Percentiles rank a stretch among this genome's conserved stretches.
Conservation (phyloP, 1,284 basidiomycete genomes). For the Ceratobasidium sp. region DNA sequence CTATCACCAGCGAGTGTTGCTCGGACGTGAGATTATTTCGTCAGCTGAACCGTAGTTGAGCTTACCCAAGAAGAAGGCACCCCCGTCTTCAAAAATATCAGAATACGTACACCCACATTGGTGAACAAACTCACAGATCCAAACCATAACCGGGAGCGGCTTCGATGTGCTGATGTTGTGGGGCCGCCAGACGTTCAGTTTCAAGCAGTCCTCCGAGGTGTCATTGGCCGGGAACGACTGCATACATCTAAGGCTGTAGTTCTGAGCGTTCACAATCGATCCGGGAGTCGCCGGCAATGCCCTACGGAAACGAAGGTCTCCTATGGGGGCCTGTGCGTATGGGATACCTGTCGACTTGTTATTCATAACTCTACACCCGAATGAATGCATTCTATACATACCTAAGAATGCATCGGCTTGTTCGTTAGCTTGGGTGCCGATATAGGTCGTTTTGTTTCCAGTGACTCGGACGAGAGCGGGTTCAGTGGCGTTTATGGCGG, state of each 20-base stretch:
- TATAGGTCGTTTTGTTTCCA: no score
- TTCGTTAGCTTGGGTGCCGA: no score
- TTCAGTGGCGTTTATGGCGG: no score
- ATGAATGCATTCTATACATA: no score
- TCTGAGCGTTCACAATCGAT: conserved; percentile 4
- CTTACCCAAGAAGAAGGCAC: conserved; percentile 33
- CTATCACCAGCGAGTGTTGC: not conserved
- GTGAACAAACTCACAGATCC: conserved; percentile 38
- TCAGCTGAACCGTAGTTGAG: not conserved
- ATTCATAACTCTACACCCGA: no score
- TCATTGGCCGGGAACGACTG: conserved; percentile 6
- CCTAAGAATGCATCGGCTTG: no score
- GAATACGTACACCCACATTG: not conserved
- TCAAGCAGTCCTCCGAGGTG: conserved; percentile 44
- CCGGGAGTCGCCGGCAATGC: conserved; percentile 55
- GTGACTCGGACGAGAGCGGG: no score
- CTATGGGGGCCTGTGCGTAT: conserved; percentile 62
- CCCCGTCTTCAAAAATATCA: conserved; percentile 10
- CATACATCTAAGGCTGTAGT: conserved; percentile 2
- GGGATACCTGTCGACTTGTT: conserved; percentile 58
- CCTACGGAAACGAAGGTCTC: conserved; percentile 59
- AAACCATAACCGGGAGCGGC: conserved; percentile 44
- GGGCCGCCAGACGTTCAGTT: conserved; percentile 40
- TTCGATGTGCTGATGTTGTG: not conserved
- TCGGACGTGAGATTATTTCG: not conserved